Evolutionary conservation across 371 early-diverging fungal genomes (phyloP), one percentile per base, ranked within the genome.

Genomic region (Mucor irregularis): DNA sequence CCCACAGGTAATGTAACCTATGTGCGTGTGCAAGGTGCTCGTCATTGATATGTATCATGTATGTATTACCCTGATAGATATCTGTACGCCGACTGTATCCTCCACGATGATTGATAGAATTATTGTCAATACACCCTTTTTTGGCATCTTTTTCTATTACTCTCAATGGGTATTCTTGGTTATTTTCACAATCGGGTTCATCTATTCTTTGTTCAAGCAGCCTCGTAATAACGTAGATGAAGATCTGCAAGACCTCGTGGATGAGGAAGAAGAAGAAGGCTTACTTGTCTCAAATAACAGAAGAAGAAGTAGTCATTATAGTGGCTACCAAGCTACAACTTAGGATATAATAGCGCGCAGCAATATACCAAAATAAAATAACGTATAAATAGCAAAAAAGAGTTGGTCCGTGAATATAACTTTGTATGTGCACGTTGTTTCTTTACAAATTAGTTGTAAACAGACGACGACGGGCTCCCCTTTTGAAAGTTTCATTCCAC

Each of bases 81-180:
- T 83, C 33, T 87, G 85, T 54, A 84, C 83, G 8, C 84, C 82
- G 1, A 84, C 86, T 0, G 74, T 75, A 13, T 69, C 83, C 1
- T 85, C 87, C 1, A 67, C 71, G 1, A 43, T 82, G 56, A 64
- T 84, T 39, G 57, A 78, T 56, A 69, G 70, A 34, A 75, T 85
- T 25, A 61, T 74, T 30, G 59, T 80, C 35, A 77, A 70, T 9
- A 74, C 74, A 8, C 87, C 84, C 29, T 71, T 73, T 19, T 76
- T 87, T 44, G 83, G 84, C 8, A 57, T 74, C 10, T 66, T 75
- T n/a, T 83, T 81, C 44, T 84, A 80, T 48, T 77, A 75, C 53
- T 59, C 68, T 10, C 81, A 84, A 35, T 81, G 78, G 78, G 68
- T 71, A n/a, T 82, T 86, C 56, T 47, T 84, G 44, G 62, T 60